Conservation (phyloP, 192 early-diverging fungal genomes). For the Coemansia sp. region DNA sequence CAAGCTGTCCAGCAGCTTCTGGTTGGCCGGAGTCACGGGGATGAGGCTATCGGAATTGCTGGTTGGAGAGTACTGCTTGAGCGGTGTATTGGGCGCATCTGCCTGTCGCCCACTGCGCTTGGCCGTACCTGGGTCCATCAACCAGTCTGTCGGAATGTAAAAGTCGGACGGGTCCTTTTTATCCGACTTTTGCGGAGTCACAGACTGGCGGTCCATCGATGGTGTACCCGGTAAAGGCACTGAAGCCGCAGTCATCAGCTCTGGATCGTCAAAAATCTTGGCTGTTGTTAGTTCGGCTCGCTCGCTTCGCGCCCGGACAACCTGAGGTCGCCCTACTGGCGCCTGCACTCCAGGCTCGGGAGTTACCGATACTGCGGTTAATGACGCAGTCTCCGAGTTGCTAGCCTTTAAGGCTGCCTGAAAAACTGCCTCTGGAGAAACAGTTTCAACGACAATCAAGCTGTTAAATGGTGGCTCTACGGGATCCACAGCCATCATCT, state of each 20-base stretch:
- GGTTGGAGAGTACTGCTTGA: slow-evolving; percentile 9
- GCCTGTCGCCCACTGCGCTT: slow-evolving; percentile 12
- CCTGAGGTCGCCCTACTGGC: neutral
- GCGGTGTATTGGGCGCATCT: slow-evolving; percentile 12
- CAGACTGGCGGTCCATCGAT: slow-evolving; percentile 13
- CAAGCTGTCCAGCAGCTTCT: slow-evolving; percentile 46
- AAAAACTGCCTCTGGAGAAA: slow-evolving; percentile 8
- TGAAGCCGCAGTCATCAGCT: slow-evolving; percentile 44
- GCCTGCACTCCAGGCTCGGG: neutral
- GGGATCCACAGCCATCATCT: neutral
- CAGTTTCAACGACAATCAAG: slow-evolving; percentile 5
- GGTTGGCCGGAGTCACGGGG: slow-evolving; percentile 48
- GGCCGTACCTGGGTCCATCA: slow-evolving; percentile 39
- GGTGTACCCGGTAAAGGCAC: slow-evolving; percentile 49
- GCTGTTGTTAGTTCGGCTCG: slow-evolving; percentile 37
- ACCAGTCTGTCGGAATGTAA: slow-evolving; percentile 49
- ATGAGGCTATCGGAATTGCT: slow-evolving; percentile 27
- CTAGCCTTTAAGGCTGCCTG: neutral
- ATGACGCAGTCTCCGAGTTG: neutral
- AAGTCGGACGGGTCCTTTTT: slow-evolving; percentile 26
- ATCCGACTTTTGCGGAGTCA: slow-evolving; percentile 12
- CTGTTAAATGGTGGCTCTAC: neutral
- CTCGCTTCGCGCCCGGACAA: neutral
- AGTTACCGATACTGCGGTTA: neutral
- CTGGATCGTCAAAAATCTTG: slow-evolving; percentile 43